Percentiles rank a stretch among this genome's conserved stretches.
Conservation (phyloP, 257 asterid species). For the Solanum sitiens region DNA sequence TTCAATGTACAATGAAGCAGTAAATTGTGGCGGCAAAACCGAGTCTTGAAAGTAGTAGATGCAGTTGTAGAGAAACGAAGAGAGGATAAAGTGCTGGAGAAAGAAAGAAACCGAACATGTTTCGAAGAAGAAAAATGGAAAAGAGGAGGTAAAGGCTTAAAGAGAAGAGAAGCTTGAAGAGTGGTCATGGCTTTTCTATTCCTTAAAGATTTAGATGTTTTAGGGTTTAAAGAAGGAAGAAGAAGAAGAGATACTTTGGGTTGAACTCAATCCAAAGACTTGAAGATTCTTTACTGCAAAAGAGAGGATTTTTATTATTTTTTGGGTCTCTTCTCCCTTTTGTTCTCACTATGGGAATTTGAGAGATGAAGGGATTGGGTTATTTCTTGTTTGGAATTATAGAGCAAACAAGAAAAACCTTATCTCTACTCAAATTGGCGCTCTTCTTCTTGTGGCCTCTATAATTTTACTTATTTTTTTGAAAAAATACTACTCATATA, state of each 20-base stretch:
- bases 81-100: slow-evolving; percentile 14
- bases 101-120: neutral
- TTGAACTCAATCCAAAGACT: neutral
- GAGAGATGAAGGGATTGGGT: neutral
- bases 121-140: neutral
- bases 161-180: slow-evolving; percentile 1
- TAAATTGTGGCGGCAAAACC: slow-evolving; percentile 31
- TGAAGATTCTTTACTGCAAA: neutral
- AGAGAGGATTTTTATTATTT: neutral
- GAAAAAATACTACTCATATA: too few species aligned
- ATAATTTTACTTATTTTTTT: neutral
- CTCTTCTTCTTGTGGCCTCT: neutral
- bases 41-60: slow-evolving; percentile 14
- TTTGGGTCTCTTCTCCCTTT: neutral
- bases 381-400: neutral
- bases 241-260: neutral
- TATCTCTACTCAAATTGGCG: slow-evolving; percentile 9
- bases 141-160: neutral
- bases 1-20: slow-evolving; percentile 38
- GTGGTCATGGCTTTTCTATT: neutral
- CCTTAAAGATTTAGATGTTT: neutral
- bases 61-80: slow-evolving; percentile 6
- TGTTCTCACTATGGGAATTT: neutral
- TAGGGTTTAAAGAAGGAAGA: neutral
- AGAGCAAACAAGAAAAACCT: slow-evolving; percentile 6